These are phyloP conservation scores for Cordyceps pruinosa DNA, from an alignment of 2,329 filamentous ascomycete genomes.

Conservation along the genomic window DNA sequence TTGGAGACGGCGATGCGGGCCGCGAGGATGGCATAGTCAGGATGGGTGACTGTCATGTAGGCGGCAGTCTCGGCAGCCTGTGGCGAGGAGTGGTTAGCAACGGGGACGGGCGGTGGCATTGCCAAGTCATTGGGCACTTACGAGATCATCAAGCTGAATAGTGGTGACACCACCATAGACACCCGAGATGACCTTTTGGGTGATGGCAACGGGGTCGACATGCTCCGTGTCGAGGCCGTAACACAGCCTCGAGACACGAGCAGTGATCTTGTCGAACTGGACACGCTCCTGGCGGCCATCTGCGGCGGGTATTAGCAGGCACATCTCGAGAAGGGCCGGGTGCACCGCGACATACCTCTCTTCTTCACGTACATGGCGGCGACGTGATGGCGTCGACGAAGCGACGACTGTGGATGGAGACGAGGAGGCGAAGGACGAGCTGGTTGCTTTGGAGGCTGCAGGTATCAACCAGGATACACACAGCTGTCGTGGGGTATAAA, in stretches of 20 bases:
- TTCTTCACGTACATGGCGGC: slow-evolving; percentile 56
- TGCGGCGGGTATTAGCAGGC: slow-evolving; percentile 34
- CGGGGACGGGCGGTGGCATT: no score
- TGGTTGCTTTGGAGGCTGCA: slow-evolving; percentile 21
- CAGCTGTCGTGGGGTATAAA: slow-evolving; percentile 15
- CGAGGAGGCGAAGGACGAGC: slow-evolving; percentile 17
- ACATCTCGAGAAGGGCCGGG: background rate
- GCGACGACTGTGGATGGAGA: slow-evolving; percentile 16
- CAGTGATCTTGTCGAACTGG: slow-evolving; percentile 99
- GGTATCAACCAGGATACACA: slow-evolving; percentile 20
- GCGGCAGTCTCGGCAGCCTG: slow-evolving; percentile 97
- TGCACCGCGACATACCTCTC: slow-evolving; percentile 44
- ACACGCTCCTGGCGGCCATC: slow-evolving; percentile 99
- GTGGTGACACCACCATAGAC: slow-evolving; percentile 98
- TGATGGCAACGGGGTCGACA: slow-evolving; percentile 96
- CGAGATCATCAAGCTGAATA: slow-evolving; percentile 90
- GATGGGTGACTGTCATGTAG: slow-evolving; percentile 99
- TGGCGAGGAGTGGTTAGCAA: slow-evolving; percentile 1
- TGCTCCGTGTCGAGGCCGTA: slow-evolving; percentile 93
- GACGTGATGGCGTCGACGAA: slow-evolving; percentile 16
- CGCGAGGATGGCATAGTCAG: slow-evolving; percentile 96
- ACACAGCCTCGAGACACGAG: slow-evolving; percentile 93
- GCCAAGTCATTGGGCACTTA: slow-evolving; percentile 43
- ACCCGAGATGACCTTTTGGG: slow-evolving; percentile 98
- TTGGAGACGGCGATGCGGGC: slow-evolving; percentile 98